Evolutionary conservation across 768 basidiomycete genomes (phyloP).

Genomic region (Suillus plorans): DNA sequence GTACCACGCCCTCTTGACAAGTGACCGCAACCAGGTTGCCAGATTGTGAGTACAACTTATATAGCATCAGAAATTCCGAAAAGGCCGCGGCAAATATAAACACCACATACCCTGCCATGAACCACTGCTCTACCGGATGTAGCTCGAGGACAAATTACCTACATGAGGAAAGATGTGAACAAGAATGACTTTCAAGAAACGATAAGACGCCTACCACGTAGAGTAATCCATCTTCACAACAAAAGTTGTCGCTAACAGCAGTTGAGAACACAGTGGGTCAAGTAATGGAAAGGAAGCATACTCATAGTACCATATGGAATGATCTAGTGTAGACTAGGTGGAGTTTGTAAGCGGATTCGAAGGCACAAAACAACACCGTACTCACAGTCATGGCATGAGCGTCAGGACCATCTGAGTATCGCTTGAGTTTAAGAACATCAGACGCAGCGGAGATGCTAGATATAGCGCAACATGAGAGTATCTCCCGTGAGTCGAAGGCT

Average conservation of each 20-base stretch:
- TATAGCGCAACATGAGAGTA: conserved; percentile 10
- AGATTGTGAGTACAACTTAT: conserved; percentile 64
- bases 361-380: conserved; percentile 12
- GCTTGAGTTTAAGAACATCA: conserved; percentile 54
- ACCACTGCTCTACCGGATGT: conserved; percentile 68
- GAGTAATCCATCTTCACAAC: conserved; percentile 79
- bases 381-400: conserved; percentile 62
- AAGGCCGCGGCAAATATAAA: neutral
- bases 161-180: neutral
- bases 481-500: neutral
- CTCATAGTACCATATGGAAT: conserved; percentile 80
- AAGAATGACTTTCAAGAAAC: neutral
- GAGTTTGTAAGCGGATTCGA: neutral
- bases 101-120: conserved; percentile 60
- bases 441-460: conserved; percentile 56
- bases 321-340: conserved; percentile 68
- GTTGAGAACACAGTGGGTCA: conserved; percentile 4
- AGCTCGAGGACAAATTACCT: conserved; percentile 66
- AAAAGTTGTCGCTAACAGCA: conserved; percentile 58
- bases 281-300: conserved; percentile 30
- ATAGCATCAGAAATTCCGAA: conserved; percentile 1
- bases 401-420: conserved; percentile 48
- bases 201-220: conserved; percentile 56
- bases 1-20: conserved; percentile 78
- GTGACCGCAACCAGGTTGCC: conserved; percentile 73